Evolutionary conservation across 2,329 filamentous ascomycete genomes (phyloP), one percentile per base, ranked within the genome.

Genomic region (Fusarium avenaceum): DNA sequence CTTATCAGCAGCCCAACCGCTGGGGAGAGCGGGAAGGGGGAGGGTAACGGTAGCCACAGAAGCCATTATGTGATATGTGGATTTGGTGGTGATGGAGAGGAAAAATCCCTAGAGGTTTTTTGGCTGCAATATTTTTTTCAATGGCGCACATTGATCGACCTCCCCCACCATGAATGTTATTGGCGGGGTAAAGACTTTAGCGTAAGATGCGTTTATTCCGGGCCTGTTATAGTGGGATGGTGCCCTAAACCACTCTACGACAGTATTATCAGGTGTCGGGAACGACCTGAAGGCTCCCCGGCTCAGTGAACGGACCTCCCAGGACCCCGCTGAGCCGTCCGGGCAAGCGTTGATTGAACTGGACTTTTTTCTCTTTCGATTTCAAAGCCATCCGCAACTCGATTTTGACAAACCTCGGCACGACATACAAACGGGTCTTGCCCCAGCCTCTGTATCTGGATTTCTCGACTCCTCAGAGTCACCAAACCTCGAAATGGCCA

Each of bases 1-100:
- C 81, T 96, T 97, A 64, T 97, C 94, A 67, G 88, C 91, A 45
- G 87, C 85, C 94, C 95, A 98, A 73, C 89, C 93, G 75, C 87
- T 86, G 47, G 94, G 89, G 54, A 98, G 88, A 76, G 88, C 80
- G 48, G 94, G 94, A 45, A 97, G 86, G 20, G 90, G 86, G 65
- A 90, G 84, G 60, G 84, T 81, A 67, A 92, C 83, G 66, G 89
- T 84, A 30, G 84, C 80, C 55, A 88, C 84, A 66, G 88, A 81
- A 76, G 90, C 86, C 92, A 95, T 95, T 63, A 45, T 64, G 59
- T 42, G 63, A 67, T 71, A 56, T 50, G 60, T 64, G 67, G 57
- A 24, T 55, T 67, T 60, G 68, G 49, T 64, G 70, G 60, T 70
- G 70, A 62, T 70, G 53, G 39, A 69, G 54, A 33, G 54, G 50